A percentile compares a stretch with the other conserved stretches of the same genome.
These are phyloP conservation scores for Annulohypoxylon truncatum DNA, from an alignment of 2,329 filamentous ascomycete genomes.

Conservation along the genomic window DNA sequence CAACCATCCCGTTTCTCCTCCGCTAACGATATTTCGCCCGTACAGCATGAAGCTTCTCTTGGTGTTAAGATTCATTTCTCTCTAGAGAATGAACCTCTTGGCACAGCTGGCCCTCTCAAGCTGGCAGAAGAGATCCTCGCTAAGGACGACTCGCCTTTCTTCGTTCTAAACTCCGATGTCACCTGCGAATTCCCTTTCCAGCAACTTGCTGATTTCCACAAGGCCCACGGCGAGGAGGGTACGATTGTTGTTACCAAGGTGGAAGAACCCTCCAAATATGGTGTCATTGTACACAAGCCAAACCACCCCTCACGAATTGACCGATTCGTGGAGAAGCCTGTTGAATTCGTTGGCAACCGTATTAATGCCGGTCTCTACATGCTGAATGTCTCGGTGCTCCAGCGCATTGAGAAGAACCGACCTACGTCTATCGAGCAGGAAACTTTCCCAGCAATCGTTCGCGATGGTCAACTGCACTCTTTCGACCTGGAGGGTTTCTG, in stretches of 20 bases:
- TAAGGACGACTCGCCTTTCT: conserved; percentile 95
- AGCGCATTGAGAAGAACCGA: conserved; percentile 88
- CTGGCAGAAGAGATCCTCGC: conserved; percentile 90
- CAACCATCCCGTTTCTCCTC: conserved; percentile 21
- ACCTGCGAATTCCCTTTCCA: conserved; percentile 98
- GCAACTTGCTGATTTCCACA: conserved; percentile 91
- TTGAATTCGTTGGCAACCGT: conserved; percentile 97
- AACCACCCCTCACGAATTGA: conserved; percentile 92
- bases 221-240: conserved; percentile 90
- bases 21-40: conserved; percentile 16
- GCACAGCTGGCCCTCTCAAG: conserved; percentile 95
- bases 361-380: conserved; percentile 99
- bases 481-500: conserved; percentile 98
- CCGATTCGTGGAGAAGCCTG: conserved; percentile 98
- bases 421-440: conserved; percentile 99
- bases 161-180: conserved; percentile 97
- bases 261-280: conserved; percentile 98
- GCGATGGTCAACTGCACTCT: conserved; percentile 90
- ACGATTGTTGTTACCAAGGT: conserved; percentile 99
- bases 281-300: conserved; percentile 97
- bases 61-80: conserved; percentile 97
- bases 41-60: conserved; percentile 87
- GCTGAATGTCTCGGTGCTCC: conserved; percentile 89
- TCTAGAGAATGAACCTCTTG: conserved; percentile 93
- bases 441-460: conserved; percentile 94